Base-by-base conservation (phyloP, 768 basidiomycete genomes). In the Sarcomyxa edulis region DNA sequence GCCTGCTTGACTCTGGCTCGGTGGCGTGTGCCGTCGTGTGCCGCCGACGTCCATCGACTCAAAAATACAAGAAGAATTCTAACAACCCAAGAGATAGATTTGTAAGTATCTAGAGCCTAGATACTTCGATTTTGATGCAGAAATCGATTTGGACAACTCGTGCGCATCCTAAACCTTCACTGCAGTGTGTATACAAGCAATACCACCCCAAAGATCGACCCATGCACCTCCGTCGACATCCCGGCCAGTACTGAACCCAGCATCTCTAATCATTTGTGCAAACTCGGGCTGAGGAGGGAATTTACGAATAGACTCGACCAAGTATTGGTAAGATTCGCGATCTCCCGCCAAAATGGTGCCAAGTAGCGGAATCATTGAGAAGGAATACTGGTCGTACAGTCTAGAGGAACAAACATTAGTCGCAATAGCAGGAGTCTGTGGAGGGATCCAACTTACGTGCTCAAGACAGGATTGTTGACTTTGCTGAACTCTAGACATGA, bases 321-420 rank as follows among this genome's bases (percentile, higher is more conserved):
- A 75, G 59, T 99, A 98, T 58, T 97, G 93, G 60, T 99, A 99
- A 5, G 93, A 95, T 15, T 79, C 84, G 15, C 95, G 75, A 61
- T 99, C 95, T 0, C 88, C 87, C 7, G 93, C 89, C n/a, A 99
- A 67, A 48, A 99, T 88, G 14, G 92, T 95, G n/a, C 96, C 96
- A 32, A 99, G 64, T 14, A 95, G 68, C 2, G 96, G 96, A 53
- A 99, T 96, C 44, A 97, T 74, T 0, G 86, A 79, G 72, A 99
- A 99, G 1, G 94, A 97, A 56, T 95, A 98, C 46, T 90, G 83
- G 48, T 94, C 88, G 60, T 99, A 99, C 1, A 89, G 46, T 43
- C 96, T 99, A 43, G 38, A 7, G 26, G 45, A 39, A 45, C 4
- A 46, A 35, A 15, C 35, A 22, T 26, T 29, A 35, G 44, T 39